Evolutionary conservation across 2,329 filamentous ascomycete species (phyloP).

Genomic region (Sordariomycetes sp.): DNA sequence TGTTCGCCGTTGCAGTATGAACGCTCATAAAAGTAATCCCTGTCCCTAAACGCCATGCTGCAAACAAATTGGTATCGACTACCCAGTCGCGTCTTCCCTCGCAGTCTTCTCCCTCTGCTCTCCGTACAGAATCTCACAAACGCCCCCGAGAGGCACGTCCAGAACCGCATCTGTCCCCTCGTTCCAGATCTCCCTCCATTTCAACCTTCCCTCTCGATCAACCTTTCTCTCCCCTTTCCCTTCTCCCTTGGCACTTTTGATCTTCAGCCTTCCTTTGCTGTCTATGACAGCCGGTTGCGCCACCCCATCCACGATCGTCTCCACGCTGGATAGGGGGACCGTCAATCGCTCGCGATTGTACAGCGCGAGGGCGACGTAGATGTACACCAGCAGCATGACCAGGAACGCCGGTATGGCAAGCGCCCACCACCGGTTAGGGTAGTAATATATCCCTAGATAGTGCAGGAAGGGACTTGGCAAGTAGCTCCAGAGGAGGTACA

Average conservation of each 20-base stretch:
- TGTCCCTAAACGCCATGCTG: not conserved
- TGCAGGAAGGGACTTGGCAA: slow-evolving; percentile 87
- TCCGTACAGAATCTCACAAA: slow-evolving; percentile 90
- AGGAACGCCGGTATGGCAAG: slow-evolving; percentile 85
- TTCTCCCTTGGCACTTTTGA: slow-evolving; percentile 14
- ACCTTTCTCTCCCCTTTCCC: slow-evolving; percentile 22
- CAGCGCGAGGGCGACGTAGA: slow-evolving; percentile 82
- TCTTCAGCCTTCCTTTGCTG: slow-evolving; percentile 47
- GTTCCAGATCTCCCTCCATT: slow-evolving; percentile 82
- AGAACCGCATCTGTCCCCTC: slow-evolving; percentile 93
- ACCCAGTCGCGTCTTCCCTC: slow-evolving; percentile 14
- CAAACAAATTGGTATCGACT: slow-evolving; percentile 7
- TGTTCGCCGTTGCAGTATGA: too few species aligned
- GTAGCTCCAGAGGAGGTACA: slow-evolving; percentile 74
- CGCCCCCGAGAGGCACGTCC: slow-evolving; percentile 90
- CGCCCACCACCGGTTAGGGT: slow-evolving; percentile 96
- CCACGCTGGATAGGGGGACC: slow-evolving; percentile 66
- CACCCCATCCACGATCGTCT: slow-evolving; percentile 86
- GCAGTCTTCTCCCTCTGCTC: slow-evolving; percentile 38
- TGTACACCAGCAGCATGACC: slow-evolving; percentile 81
- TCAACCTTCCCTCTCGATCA: slow-evolving; percentile 28
- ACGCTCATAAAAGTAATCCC: too few species aligned
- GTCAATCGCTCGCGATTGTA: slow-evolving; percentile 91
- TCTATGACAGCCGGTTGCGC: slow-evolving; percentile 81
- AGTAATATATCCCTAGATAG: slow-evolving; percentile 90